Evolutionary conservation across 768 basidiomycete genomes (phyloP).

Genomic region (Hygrocybe coccinea): DNA sequence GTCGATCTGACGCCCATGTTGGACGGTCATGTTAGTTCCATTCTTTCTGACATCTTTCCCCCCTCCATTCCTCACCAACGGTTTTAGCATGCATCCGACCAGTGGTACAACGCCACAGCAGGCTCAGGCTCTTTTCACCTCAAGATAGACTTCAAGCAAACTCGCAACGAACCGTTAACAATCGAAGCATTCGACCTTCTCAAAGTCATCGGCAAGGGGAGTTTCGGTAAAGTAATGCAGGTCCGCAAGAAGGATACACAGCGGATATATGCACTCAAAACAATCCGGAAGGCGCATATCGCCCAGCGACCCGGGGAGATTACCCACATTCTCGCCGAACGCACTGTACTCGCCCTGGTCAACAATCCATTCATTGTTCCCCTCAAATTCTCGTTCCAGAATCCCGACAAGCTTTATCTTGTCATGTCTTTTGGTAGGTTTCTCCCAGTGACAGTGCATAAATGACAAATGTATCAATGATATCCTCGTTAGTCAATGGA

Average conservation of each 20-base stretch:
- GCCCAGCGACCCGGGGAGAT: conserved; percentile 95
- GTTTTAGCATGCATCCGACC: conserved; percentile 73
- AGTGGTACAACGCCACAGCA: conserved; percentile 81
- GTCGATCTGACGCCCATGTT: conserved; percentile 83
- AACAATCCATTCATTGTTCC: conserved; percentile 99
- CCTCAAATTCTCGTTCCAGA: conserved; percentile 98
- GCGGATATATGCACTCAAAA: conserved; percentile 96
- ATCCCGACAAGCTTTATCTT: conserved; percentile 92
- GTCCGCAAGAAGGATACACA: conserved; percentile 98
- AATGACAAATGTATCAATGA: not conserved
- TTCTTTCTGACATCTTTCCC: conserved; percentile 4
- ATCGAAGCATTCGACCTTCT: conserved; percentile 96
- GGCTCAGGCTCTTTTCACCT: conserved; percentile 92
- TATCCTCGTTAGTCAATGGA: conserved; percentile 67
- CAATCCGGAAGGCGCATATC: conserved; percentile 96
- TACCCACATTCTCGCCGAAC: conserved; percentile 94
- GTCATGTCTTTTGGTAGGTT: conserved; percentile 89
- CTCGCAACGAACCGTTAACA: conserved; percentile 76
- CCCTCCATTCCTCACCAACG: conserved; percentile 10
- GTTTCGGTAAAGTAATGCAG: conserved; percentile 99
- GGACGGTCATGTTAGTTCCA: conserved; percentile 56
- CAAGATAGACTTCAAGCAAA: conserved; percentile 90
- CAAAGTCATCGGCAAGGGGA: conserved; percentile 96
- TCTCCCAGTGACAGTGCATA: not conserved
- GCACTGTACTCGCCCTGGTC: conserved; percentile 93